Evolutionary conservation across 2,329 filamentous ascomycete genomes (phyloP).

Genomic region (Pestalotiopsis sp.): DNA sequence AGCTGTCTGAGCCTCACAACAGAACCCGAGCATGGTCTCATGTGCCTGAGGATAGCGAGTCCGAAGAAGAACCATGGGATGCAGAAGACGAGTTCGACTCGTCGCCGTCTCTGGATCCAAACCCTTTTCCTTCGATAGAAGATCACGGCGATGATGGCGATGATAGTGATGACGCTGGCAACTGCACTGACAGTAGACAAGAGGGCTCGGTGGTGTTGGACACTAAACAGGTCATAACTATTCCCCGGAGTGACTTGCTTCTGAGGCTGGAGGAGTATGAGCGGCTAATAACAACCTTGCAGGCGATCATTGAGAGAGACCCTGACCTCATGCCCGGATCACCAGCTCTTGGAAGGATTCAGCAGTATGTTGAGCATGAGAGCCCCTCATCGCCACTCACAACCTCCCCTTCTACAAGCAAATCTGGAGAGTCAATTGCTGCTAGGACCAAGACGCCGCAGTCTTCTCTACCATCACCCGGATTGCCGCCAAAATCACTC

Average conservation of each 20-base stretch:
- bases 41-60: no score
- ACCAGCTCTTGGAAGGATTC: background rate
- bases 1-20: no score
- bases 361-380: background rate
- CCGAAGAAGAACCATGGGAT: no score
- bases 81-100: no score
- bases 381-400: background rate
- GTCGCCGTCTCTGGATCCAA: background rate
- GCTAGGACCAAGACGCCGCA: background rate
- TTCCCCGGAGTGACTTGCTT: no score
- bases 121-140: background rate
- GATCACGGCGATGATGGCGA: background rate
- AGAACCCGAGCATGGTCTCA: no score
- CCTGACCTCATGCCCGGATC: background rate
- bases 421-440: background rate
- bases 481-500: no score
- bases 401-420: background rate
- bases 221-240: no score
- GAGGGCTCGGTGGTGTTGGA: background rate
- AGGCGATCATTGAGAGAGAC: no score
- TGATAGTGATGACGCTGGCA: background rate
- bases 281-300: no score
- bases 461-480: background rate
- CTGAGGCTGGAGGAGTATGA: no score
- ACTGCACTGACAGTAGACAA: background rate